Evolutionary conservation across 2,329 filamentous ascomycete genomes (phyloP).

Genomic region (Bipolaris victoriae): DNA sequence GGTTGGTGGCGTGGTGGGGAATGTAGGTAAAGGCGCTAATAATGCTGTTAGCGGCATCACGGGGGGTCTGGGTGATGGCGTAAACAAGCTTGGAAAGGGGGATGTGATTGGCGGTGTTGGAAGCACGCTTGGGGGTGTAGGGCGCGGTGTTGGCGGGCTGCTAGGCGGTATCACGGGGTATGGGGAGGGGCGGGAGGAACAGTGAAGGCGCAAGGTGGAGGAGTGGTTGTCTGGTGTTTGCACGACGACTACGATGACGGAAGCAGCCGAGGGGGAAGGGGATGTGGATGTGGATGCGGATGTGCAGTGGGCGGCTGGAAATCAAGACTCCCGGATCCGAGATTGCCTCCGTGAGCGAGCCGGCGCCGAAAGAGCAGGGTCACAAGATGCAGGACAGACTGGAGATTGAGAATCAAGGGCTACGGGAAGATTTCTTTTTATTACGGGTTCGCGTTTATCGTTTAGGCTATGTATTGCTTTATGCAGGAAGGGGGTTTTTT

Average conservation of each 20-base stretch:
- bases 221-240: slow-evolving; percentile 13
- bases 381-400: not conserved
- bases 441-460: not conserved
- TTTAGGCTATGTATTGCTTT: no score
- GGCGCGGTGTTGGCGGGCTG: slow-evolving; percentile 47
- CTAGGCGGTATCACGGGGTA: slow-evolving; percentile 40
- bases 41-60: slow-evolving; percentile 52
- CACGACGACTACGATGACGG: no score
- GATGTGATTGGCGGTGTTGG: slow-evolving; percentile 54
- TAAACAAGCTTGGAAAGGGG: slow-evolving; percentile 53
- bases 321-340: not conserved
- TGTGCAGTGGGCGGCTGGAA: not conserved
- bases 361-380: not conserved
- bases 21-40: slow-evolving; percentile 51
- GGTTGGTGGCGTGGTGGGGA: slow-evolving; percentile 51
- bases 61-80: slow-evolving; percentile 53
- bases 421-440: not conserved
- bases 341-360: not conserved
- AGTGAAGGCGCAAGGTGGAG: slow-evolving; percentile 23
- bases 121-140: slow-evolving; percentile 51
- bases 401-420: not conserved
- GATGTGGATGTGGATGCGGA: not conserved
- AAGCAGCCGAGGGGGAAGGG: not conserved
- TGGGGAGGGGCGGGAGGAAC: slow-evolving; percentile 30
- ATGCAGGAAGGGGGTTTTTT: no score